A percentile compares a stretch with the other conserved stretches of the same genome.
These are phyloP conservation scores for Acanthamoeba lugdunensis DNA, from an alignment of 208 protist genomes.

Conservation along the genomic window DNA sequence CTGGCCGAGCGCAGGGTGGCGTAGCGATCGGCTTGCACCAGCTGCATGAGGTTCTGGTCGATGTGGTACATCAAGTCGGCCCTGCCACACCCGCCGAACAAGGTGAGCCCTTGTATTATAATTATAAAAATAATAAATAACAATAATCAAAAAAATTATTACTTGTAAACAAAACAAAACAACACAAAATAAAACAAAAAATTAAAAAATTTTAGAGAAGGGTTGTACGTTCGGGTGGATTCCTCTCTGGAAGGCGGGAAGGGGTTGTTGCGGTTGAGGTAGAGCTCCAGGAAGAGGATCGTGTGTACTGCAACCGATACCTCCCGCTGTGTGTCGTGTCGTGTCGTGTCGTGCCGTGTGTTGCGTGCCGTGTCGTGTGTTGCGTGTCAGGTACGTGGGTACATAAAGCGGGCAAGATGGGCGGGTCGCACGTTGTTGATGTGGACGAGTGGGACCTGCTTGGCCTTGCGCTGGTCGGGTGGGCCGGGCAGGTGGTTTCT, in stretches of 20 bases:
- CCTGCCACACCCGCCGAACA: background rate
- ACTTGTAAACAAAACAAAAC: no score
- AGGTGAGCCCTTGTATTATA: no score
- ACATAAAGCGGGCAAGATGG: background rate
- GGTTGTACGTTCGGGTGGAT: background rate
- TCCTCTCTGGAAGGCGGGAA: background rate
- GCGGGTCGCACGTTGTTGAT: background rate
- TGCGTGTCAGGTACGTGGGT: no score
- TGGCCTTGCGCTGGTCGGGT: background rate
- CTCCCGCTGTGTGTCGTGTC: background rate
- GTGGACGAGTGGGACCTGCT: background rate
- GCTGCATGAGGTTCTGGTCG: background rate
- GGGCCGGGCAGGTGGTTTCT: background rate
- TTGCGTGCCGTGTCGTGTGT: no score
- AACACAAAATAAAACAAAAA: no score
- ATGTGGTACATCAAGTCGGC: slow-evolving; percentile 12
- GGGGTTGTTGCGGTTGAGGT: background rate
- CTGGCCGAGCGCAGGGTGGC: background rate
- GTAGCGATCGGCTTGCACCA: slow-evolving; percentile 37
- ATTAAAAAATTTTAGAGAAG: background rate
- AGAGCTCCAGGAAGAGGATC: background rate
- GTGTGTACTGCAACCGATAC: background rate
- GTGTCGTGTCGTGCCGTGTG: no score
- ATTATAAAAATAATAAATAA: no score
- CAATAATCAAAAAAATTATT: no score